These are phyloP conservation scores for Aquilaria sinensis DNA, from an alignment of 345 rosid genomes.

Conservation along the genomic window DNA sequence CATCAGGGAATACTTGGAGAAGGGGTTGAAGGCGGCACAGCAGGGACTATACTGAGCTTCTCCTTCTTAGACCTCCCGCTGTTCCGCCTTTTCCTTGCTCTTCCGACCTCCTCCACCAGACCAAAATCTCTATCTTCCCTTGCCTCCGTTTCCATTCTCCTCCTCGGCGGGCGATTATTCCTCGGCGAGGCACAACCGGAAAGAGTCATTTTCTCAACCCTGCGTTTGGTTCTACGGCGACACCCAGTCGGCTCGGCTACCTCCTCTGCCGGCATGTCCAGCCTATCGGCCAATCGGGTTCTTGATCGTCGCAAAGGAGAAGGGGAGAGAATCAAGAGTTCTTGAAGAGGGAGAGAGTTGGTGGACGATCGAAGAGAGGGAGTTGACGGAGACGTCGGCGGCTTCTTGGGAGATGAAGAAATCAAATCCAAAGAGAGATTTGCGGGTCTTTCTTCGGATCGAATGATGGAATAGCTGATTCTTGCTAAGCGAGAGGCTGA, in stretches of 20 bases:
- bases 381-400: slow-evolving; percentile 30
- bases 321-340: slow-evolving; percentile 67
- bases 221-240: slow-evolving; percentile 52
- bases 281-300: slow-evolving; percentile 56
- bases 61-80: slow-evolving; percentile 65
- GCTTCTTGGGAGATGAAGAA: slow-evolving; percentile 37
- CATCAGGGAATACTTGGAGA: slow-evolving; percentile 35
- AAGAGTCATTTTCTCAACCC: slow-evolving; percentile 39
- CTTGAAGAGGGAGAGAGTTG: slow-evolving; percentile 42
- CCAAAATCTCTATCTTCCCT: slow-evolving; percentile 62
- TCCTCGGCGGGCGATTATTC: slow-evolving; percentile 49
- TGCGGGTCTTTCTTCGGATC: slow-evolving; percentile 15
- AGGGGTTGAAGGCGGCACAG: slow-evolving; percentile 35
- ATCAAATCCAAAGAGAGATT: slow-evolving; percentile 42
- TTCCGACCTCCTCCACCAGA: slow-evolving; percentile 38
- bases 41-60: slow-evolving; percentile 43
- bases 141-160: slow-evolving; percentile 53
- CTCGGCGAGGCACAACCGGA: slow-evolving; percentile 51
- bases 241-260: slow-evolving; percentile 32
- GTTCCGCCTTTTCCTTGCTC: slow-evolving; percentile 46
- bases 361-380: slow-evolving; percentile 34
- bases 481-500: slow-evolving; percentile 66
- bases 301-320: slow-evolving; percentile 54
- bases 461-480: slow-evolving; percentile 21
- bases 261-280: slow-evolving; percentile 55